Percentiles rank a stretch among this genome's conserved stretches.
Conservation (phyloP, 805 yeast species). For the Ogataea kodamae region DNA sequence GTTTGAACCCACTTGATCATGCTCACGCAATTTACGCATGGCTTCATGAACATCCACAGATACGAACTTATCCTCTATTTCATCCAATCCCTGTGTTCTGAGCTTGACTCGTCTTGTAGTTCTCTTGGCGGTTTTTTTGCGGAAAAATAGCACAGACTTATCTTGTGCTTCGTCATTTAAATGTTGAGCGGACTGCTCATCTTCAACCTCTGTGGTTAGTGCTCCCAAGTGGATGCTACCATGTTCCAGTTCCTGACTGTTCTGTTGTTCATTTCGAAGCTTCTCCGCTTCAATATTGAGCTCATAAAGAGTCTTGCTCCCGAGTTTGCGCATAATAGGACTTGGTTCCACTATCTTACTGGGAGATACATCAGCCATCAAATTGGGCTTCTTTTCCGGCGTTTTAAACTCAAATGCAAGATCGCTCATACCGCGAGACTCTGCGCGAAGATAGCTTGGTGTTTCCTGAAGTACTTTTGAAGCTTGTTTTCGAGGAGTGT, state of each 20-base stretch:
- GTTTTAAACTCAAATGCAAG: constrained; percentile 5
- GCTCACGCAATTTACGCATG: constrained; percentile 31
- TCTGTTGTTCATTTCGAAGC: constrained; percentile 27
- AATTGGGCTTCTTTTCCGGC: constrained; percentile 9
- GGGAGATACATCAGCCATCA: constrained; percentile 11
- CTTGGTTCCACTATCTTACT: constrained; percentile 29
- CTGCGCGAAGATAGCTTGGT: constrained; percentile 22
- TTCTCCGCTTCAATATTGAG: constrained; percentile 45
- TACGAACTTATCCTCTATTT: constrained; percentile 32
- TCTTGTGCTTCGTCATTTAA: too few species aligned
- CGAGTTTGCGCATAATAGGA: constrained; percentile 25
- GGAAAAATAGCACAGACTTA: constrained; percentile 25
- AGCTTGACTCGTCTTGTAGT: constrained; percentile 50
- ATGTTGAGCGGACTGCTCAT: constrained; percentile 9
- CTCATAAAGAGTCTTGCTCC: constrained; percentile 39
- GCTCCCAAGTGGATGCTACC: background rate
- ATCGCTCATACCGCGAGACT: constrained; percentile 12
- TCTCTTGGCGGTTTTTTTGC: constrained; percentile 45
- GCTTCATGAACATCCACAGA: constrained; percentile 41
- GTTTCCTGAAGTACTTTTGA: constrained; percentile 18
- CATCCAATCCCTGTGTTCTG: constrained; percentile 34
- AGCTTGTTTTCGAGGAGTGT: constrained; percentile 13
- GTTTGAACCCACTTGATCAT: background rate
- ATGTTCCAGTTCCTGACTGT: constrained; percentile 3
- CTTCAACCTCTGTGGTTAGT: background rate